Evolutionary conservation across 371 early-diverging fungal genomes (phyloP), one percentile per base, ranked within the genome.

Genomic region (Mucor piriformis): DNA sequence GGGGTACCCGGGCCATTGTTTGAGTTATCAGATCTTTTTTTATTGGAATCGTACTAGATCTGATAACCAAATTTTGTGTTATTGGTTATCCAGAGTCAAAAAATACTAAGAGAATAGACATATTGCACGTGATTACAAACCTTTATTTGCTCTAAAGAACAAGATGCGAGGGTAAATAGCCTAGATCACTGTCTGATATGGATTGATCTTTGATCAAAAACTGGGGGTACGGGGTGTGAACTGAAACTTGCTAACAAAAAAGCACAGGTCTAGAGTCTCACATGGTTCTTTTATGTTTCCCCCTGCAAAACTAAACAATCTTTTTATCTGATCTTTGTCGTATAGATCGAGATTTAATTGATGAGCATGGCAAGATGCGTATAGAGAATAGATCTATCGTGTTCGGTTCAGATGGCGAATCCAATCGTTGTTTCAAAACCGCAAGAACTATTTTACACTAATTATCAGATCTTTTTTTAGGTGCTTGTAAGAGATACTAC

Each of bases 31-130:
- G 46, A 46, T 46, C 25, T 46, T 24, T 24, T 21, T 23, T 21
- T 24, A 11, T 10, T 46, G 24, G 10, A 24, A 46, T 46, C 46
- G 4, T 3, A 24, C 15, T 46, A 46, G 46, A 46, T 46, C 46
- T 24, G 46, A 46, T 46, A 46, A 46, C 11, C 15, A 46, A 6
- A 5, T 8, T 24, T 24, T 18, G 11, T 46, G 21, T 46, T 15
- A 46, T 46, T 46, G 46, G 46, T 21, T 46, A 46, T 46, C 46
- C 46, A 46, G 46, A 24, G 46, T 46, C 20, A 24, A 12, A 12
- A 46, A 46, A 10, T 24, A 10, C 13, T 24, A 23, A 24, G 12
- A 23, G 16, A 40, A 15, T 6, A 16, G 18, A 18, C 6, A 18
- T 3, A 18, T 42, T 42, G 42, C 6, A 42, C 42, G 18, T 18